These are phyloP conservation scores for Hortiboletus flavorubellus DNA, from an alignment of 768 basidiomycete species.

Conservation along the genomic window DNA sequence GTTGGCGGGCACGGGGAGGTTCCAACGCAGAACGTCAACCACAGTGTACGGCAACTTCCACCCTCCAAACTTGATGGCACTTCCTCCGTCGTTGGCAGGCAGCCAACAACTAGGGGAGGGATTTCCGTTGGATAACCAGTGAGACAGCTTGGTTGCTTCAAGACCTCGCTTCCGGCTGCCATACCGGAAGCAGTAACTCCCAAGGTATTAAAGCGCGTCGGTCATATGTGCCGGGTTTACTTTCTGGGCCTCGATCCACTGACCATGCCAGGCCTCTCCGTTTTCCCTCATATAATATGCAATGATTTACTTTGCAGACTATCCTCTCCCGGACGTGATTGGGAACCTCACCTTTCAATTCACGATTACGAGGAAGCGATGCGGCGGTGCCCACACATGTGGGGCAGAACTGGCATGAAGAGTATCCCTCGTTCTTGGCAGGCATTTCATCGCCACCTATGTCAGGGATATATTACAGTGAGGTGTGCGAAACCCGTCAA, in stretches of 20 bases:
- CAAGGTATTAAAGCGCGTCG: background rate
- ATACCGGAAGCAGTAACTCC: background rate
- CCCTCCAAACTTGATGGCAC: background rate
- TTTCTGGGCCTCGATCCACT: too few species aligned
- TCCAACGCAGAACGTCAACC: too few species aligned
- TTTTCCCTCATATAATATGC: background rate
- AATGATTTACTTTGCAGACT: too few species aligned
- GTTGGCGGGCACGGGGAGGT: background rate
- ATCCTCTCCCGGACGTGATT: too few species aligned
- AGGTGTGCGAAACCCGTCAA: background rate
- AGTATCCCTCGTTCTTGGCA: background rate
- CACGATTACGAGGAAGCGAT: background rate
- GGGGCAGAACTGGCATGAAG: slow-evolving; percentile 4
- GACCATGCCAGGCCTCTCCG: background rate
- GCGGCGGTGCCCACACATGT: background rate
- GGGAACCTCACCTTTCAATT: too few species aligned
- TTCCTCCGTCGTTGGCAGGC: background rate
- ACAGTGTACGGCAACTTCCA: background rate
- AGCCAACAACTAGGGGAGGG: background rate
- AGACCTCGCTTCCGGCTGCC: background rate
- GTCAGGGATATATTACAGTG: background rate
- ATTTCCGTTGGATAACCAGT: too few species aligned
- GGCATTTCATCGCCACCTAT: background rate
- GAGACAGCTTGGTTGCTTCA: background rate
- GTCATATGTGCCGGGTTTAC: background rate